Conservation (phyloP, 768 basidiomycete genomes). For the Leccinum obscurum region DNA sequence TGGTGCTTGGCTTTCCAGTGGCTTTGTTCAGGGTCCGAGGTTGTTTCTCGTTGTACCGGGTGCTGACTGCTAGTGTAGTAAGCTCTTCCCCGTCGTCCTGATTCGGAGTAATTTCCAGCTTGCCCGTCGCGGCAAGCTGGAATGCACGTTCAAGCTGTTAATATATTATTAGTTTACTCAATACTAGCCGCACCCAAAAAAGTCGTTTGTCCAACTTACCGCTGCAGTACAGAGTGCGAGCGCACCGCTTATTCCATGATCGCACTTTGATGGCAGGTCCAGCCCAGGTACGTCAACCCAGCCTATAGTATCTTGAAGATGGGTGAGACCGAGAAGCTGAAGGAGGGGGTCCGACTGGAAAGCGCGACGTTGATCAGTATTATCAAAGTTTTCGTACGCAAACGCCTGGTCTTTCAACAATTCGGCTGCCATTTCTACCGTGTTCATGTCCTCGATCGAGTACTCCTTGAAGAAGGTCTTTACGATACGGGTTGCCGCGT, state of each 20-base stretch:
- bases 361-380: not conserved
- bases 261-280: not conserved
- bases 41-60: not conserved
- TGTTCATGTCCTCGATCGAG: not conserved
- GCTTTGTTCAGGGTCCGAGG: not conserved
- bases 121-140: not conserved
- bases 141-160: not conserved
- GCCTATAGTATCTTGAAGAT: not conserved
- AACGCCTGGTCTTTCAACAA: not conserved
- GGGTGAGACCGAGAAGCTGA: not conserved
- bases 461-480: not conserved
- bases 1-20: not conserved
- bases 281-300: slow-evolving; percentile 1
- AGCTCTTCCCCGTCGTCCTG: not conserved
- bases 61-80: not conserved
- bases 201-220: not conserved
- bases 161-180: not conserved
- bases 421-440: not conserved
- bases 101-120: not conserved
- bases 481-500: not conserved
- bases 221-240: not conserved
- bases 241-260: not conserved
- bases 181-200: not conserved
- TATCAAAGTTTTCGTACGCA: not conserved
- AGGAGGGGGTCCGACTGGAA: not conserved